Base-by-base conservation (phyloP, 148 eudicot species). In the Dysphania ambrosioides region DNA sequence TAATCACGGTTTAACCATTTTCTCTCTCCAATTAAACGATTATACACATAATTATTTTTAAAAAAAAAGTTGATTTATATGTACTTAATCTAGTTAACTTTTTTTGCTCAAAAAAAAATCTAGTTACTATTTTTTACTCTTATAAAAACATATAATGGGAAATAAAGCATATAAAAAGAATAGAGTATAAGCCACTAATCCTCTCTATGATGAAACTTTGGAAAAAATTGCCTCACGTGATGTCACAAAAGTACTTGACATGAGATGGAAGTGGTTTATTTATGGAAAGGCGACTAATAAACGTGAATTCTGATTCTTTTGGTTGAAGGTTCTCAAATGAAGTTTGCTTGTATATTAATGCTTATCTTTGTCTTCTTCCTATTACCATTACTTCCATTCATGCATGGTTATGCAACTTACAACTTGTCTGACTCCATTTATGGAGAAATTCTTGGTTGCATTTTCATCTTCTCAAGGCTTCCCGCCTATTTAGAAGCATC, bases 301-400 rank as follows among this genome's bases (percentile, higher is more conserved):
- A 56, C 74, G 74, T 71, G 74, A 71, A 23, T 55, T 57, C 65
- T 34, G 74, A 55, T n/a, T n/a, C n/a, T 40, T 4, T 29, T 69
- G 12, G 41, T 49, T 8, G 18, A 16, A 27, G 42, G 26, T 9
- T 2, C 49, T 44, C 31, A 29, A 69, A 69, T 29, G 57, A 68
- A 44, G n/a, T 15, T 47, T 38, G 31, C 27, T 67, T 41, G 16
- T 42, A 9, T 2, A 35, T 66, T 38, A 40, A 40, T 68, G 15
- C 40, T 0, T 36, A 36, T 8, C 5, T 68, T 2, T 44, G 58
- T 23, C n/a, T 66, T 38, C 27, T 21, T 8, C 72, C 71, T 38
- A n/a, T n/a, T n/a, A n/a, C 9, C 15, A 42, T 34, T 0, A 24
- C 18, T 69, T 29, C 30, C 21, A 47, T 69, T 49, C 21, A 69